Conservation (phyloP, 2,329 filamentous ascomycete species). For the Venturia pyrina region DNA sequence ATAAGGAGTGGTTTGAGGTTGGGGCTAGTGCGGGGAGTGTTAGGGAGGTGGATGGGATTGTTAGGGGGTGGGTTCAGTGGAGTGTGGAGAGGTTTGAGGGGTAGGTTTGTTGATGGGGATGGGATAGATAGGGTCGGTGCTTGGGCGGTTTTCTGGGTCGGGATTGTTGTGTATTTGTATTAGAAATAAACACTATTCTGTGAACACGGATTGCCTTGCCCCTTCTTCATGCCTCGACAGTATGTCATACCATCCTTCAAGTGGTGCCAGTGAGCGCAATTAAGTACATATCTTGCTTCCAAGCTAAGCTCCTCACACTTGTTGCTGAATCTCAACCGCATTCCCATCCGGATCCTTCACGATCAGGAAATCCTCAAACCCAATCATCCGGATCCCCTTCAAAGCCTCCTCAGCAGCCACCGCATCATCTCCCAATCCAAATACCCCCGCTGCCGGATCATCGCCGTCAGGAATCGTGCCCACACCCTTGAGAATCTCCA, state of each 20-base stretch:
- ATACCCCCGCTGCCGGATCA: slow-evolving; percentile 10
- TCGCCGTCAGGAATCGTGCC: slow-evolving; percentile 15
- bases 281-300: too few species aligned
- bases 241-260: too few species aligned
- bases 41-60: slow-evolving; percentile 58
- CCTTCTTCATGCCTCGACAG: too few species aligned
- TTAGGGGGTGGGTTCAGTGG: slow-evolving; percentile 81
- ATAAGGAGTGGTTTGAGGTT: slow-evolving; percentile 93
- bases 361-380: slow-evolving; percentile 16
- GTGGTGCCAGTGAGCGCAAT: too few species aligned
- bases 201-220: too few species aligned
- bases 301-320: slow-evolving; percentile 19
- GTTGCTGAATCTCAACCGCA: slow-evolving; percentile 18
- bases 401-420: not conserved
- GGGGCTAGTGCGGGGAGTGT: slow-evolving; percentile 63
- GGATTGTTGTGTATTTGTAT: too few species aligned
- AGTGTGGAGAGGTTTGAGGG: slow-evolving; percentile 41
- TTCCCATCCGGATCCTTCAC: slow-evolving; percentile 20
- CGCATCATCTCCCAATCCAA: slow-evolving; percentile 9
- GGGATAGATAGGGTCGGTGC: too few species aligned
- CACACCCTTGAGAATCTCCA: slow-evolving; percentile 22
- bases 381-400: slow-evolving; percentile 14
- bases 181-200: too few species aligned
- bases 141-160: too few species aligned
- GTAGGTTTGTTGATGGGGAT: not conserved